A percentile compares a stretch with the other conserved stretches of the same genome.
Evolutionary conservation across 140 eudicot species (phyloP).

Genomic region (Stevia rebaudiana): DNA sequence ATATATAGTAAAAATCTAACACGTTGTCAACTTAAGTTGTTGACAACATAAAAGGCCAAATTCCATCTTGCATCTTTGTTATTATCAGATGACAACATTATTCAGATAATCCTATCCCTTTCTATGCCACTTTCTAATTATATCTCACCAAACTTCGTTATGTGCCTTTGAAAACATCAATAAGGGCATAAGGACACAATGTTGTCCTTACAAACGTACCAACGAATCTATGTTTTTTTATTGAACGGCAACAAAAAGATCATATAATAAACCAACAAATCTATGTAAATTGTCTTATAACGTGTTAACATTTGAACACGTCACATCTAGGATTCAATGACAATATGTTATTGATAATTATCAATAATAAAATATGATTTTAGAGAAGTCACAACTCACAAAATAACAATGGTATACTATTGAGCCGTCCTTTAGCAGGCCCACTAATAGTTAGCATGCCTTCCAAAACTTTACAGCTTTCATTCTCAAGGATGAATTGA

Average conservation of each 20-base stretch:
- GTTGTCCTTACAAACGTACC: neutral
- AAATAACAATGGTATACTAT: neutral
- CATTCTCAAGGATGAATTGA: no score
- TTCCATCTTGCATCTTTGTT: neutral
- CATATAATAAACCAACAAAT: neutral
- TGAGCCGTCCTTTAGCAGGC: slow-evolving; percentile 2
- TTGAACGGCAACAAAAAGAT: no score
- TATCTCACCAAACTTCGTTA: slow-evolving; percentile 11
- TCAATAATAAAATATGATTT: neutral
- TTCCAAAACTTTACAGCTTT: no score
- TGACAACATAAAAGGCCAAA: neutral
- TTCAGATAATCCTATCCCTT: neutral
- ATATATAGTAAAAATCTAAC: no score
- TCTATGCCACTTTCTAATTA: neutral
- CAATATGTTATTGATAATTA: no score
- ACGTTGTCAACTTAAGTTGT: no score
- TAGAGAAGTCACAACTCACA: neutral
- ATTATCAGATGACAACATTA: neutral
- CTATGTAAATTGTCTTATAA: neutral
- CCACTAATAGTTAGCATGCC: neutral
- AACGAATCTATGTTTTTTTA: neutral
- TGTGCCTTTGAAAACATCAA: slow-evolving; percentile 17
- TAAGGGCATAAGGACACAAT: neutral
- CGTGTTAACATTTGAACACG: neutral
- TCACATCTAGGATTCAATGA: neutral